phyloP scores from a whole-genome alignment of 176 grass and related monocot species.

The Rhynchospora tenuis region DNA sequence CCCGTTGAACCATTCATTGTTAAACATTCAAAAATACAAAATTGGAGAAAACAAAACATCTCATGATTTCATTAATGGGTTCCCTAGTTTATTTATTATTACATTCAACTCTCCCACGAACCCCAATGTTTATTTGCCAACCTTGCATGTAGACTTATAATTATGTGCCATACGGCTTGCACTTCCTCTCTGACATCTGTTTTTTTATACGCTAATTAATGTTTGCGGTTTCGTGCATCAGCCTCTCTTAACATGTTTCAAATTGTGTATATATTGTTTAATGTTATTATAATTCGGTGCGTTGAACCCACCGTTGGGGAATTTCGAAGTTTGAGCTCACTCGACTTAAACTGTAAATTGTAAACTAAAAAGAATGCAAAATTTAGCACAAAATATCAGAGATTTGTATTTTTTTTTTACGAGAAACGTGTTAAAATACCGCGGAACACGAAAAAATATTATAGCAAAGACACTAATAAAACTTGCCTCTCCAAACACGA shows the following conservation, averaged over 20 bases:
- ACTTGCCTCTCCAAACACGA: too few relatives aligned
- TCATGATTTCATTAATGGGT: constrained; percentile 4
- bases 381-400: too few relatives aligned
- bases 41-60: not conserved
- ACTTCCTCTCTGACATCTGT: not conserved
- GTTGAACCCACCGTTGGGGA: not conserved
- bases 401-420: too few relatives aligned
- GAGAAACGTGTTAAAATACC: too few relatives aligned
- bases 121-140: constrained; percentile 8
- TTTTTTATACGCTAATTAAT: not conserved
- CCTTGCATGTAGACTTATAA: not conserved
- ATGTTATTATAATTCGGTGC: not conserved
- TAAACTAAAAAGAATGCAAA: not conserved
- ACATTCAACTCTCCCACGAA: constrained; percentile 9
- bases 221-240: not conserved
- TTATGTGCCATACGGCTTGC: not conserved
- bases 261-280: not conserved
- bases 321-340: too few relatives aligned
- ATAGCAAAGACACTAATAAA: too few relatives aligned
- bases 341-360: not conserved
- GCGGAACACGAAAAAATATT: too few relatives aligned
- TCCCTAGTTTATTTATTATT: not conserved
- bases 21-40: not conserved
- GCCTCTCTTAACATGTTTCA: not conserved
- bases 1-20: not conserved